Base-by-base conservation (phyloP, 352 stramenopile species). In the Globisporangium sylvaticum region DNA sequence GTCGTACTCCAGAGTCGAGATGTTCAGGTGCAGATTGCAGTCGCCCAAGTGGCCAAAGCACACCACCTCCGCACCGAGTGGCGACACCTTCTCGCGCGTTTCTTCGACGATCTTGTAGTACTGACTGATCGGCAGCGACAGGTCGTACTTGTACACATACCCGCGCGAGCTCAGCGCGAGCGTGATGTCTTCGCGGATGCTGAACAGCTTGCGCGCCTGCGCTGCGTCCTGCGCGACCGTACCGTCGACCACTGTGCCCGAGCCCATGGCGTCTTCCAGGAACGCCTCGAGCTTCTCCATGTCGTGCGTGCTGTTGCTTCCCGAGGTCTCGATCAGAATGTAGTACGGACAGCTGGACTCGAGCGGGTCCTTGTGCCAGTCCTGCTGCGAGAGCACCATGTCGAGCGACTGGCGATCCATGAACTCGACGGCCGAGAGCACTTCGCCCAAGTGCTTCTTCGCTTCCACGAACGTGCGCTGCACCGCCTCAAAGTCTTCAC, bases 111-210 rank as follows among this genome's bases (percentile, higher is more conserved):
- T 90, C 37, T 87, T 81, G 71, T 98, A 92, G 74, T 99, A 98
- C 37, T 97, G 74, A 32, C 79, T 64, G 31, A 98, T 91, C 0
- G 95, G 91, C 24, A 99, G 70, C 15, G 90, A 98, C 12, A 99
- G 74, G 74, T 99, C 97, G 78, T 99, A 99, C 83, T 99, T 99
- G 80, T 98, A 98, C 54, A 97, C 91, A 71, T 95, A 97, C 25
- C 97, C 97, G 25, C 72, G 78, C 48, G 71, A 68, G 58, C 78
- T 88, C 27, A 98, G 82, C 15, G 92, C 84, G 22, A 98, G 80
- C 42, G 97, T 93, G 61, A 98, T 95, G 50, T 94, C 89, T 76
- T 99, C 97, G 34, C 97, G 89, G 44, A 99, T 88, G 48, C 81
- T 85, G 87, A 98, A 99, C 64, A 99, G 88, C 62, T 95, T 94